Conservation (phyloP, 1,284 basidiomycete species). For the Cryptococcus sp. region DNA sequence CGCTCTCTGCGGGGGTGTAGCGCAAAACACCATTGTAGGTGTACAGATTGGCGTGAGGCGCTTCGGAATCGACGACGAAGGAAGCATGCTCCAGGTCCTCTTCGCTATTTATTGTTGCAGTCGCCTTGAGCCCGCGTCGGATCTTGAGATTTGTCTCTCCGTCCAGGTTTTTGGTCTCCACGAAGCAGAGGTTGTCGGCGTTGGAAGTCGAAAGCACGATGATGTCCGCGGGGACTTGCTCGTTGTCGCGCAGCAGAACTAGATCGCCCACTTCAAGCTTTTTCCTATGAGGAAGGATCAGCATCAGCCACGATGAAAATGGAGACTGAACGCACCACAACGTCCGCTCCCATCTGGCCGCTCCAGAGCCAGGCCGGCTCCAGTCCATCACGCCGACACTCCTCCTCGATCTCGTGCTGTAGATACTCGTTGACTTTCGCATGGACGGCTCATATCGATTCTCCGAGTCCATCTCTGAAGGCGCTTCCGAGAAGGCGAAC, state of each 20-base stretch:
- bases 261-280: slow-evolving; percentile 98
- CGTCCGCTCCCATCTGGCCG: slow-evolving; percentile 88
- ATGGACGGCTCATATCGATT: slow-evolving; percentile 3
- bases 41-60: slow-evolving; percentile 92
- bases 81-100: slow-evolving; percentile 86
- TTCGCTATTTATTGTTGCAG: slow-evolving; percentile 74
- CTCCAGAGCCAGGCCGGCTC: slow-evolving; percentile 66
- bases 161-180: slow-evolving; percentile 94
- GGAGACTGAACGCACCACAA: slow-evolving; percentile 61
- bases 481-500: slow-evolving; percentile 10
- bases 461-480: slow-evolving; percentile 5
- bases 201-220: slow-evolving; percentile 79
- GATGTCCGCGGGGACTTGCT: slow-evolving; percentile 94
- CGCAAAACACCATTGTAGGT: slow-evolving; percentile 82
- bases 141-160: slow-evolving; percentile 97
- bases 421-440: slow-evolving; percentile 24
- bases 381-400: slow-evolving; percentile 77
- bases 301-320: not conserved
- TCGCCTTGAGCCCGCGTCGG: slow-evolving; percentile 74
- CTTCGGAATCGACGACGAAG: slow-evolving; percentile 88
- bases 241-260: slow-evolving; percentile 85
- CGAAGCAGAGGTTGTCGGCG: slow-evolving; percentile 75
- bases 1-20: slow-evolving; percentile 56
- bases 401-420: slow-evolving; percentile 55
- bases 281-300: slow-evolving; percentile 61